Base-by-base conservation (phyloP, 805 yeast genomes). In the Lipomyces sp. region DNA sequence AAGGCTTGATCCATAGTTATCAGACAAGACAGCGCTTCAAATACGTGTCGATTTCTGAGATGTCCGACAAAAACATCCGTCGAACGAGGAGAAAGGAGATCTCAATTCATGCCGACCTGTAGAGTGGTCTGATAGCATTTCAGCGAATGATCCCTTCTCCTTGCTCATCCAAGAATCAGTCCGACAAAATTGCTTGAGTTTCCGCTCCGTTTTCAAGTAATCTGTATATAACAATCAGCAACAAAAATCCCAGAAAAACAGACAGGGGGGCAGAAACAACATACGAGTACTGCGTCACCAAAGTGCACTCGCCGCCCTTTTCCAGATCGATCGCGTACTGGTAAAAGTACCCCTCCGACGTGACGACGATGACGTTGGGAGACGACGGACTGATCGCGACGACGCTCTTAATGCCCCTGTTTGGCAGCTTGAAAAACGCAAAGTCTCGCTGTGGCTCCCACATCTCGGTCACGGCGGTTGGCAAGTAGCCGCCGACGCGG, bases 251-350 rank as follows among this genome's bases (percentile, higher is more conserved):
- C 24, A 2, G 42, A 14, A 16, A 8, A 7, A 33, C 16, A 33
- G n/a, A 33, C n/a, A n/a, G n/a, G n/a, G n/a, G n/a, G n/a, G n/a
- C n/a, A n/a, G n/a, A n/a, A 19, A 11, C n/a, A 19, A 51, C 56
- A 22, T 34, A 51, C 59, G 59, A 55, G 35, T 51, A 55, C 31
- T 55, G 57, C 54, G 82, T 80, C 48, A 86, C 70, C 54, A 88
- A 70, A 35, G 84, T 79, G 68, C 98, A 91, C 64, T 90, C 96
- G 1, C 98, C 98, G 1, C 98, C 98, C 47, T 90, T 70, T 54
- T 83, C 95, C 0, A 93, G 83, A 55, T 88, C 93, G 40, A 91
- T 70, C 1, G 83, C 83, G 66, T 87, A 91, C 44, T 84, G 86
- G 61, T 83, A 84, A 59, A 86, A 84, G 58, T 77, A 79, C 0